phyloP scores from a whole-genome alignment of 768 basidiomycete species.

The Suillus spraguei region DNA sequence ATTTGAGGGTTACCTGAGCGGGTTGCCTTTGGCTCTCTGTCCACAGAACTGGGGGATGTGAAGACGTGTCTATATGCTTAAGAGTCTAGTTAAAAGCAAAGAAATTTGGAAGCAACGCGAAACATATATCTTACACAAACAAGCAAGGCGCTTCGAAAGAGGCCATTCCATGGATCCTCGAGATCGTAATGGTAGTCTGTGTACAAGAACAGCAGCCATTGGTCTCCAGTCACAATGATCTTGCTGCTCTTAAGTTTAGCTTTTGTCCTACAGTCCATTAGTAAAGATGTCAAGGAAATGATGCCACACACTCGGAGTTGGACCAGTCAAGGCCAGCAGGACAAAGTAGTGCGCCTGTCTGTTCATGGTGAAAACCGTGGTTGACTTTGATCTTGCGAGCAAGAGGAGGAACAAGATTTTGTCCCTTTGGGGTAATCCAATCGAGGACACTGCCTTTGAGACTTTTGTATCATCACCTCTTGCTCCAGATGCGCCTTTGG shows the following conservation, averaged over 20 bases:
- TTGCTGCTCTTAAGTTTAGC: conserved; percentile 15
- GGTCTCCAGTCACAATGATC: conserved; percentile 21
- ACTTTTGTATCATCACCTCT: conserved; percentile 17
- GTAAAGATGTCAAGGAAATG: not conserved
- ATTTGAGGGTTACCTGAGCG: conserved; percentile 24
- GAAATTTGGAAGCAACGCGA: not conserved
- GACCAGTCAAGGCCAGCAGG: conserved; percentile 25
- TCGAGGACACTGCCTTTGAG: conserved; percentile 25
- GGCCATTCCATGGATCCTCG: conserved; percentile 31
- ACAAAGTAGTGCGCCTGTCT: conserved; percentile 24
- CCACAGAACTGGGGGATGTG: conserved; percentile 33
- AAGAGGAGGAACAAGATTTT: conserved; percentile 13
- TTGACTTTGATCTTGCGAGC: conserved; percentile 18
- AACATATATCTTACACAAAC: conserved; percentile 19
- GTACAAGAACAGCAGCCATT: conserved; percentile 31
- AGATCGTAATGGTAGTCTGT: conserved; percentile 19
- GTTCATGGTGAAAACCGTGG: conserved; percentile 20
- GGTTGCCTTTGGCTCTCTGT: conserved; percentile 29
- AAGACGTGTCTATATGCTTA: conserved; percentile 34
- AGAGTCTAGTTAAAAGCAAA: not conserved
- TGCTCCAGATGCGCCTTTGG: conserved; percentile 23
- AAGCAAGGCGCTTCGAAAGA: conserved; percentile 24
- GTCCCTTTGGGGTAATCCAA: conserved; percentile 27
- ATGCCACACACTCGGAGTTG: conserved; percentile 16
- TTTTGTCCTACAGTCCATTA: not conserved